These are phyloP conservation scores for Pythium periplocum DNA, from an alignment of 352 stramenopile species.

Conservation along the genomic window DNA sequence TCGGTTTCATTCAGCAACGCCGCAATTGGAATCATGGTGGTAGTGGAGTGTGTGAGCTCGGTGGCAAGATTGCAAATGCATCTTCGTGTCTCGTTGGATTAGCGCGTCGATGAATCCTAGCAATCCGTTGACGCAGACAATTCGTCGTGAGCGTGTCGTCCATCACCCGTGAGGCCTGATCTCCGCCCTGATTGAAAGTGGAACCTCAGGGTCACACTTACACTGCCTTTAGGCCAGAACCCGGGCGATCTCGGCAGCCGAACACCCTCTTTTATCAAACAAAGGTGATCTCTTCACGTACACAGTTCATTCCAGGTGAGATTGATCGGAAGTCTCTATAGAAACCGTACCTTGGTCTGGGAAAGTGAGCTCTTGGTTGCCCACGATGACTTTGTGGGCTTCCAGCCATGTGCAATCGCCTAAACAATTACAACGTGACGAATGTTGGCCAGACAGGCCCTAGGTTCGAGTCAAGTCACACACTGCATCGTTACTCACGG, in stretches of 20 bases:
- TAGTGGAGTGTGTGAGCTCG: neutral
- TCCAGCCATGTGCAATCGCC: neutral
- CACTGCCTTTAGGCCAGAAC: neutral
- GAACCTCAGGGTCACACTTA: neutral
- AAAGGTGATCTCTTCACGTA: neutral
- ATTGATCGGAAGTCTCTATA: neutral
- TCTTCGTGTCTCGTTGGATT: too few species aligned
- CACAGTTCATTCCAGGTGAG: neutral
- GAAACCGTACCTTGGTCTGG: neutral
- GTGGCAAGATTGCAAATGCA: too few species aligned
- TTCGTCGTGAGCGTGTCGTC: too few species aligned
- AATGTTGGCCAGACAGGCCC: too few species aligned
- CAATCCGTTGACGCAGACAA: too few species aligned
- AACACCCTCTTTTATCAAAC: neutral
- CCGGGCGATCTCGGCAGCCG: too few species aligned
- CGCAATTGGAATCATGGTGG: slow-evolving; percentile 4
- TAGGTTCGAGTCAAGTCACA: too few species aligned
- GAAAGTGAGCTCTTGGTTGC: neutral
- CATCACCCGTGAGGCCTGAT: too few species aligned
- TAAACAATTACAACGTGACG: too few species aligned
- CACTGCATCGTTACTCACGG: too few species aligned
- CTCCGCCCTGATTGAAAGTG: too few species aligned
- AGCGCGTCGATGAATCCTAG: too few species aligned
- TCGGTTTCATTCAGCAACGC: slow-evolving; percentile 15
- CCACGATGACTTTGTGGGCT: neutral